These are phyloP conservation scores for Perkinsela sp. DNA, from an alignment of 208 protist species.

Conservation along the genomic window DNA sequence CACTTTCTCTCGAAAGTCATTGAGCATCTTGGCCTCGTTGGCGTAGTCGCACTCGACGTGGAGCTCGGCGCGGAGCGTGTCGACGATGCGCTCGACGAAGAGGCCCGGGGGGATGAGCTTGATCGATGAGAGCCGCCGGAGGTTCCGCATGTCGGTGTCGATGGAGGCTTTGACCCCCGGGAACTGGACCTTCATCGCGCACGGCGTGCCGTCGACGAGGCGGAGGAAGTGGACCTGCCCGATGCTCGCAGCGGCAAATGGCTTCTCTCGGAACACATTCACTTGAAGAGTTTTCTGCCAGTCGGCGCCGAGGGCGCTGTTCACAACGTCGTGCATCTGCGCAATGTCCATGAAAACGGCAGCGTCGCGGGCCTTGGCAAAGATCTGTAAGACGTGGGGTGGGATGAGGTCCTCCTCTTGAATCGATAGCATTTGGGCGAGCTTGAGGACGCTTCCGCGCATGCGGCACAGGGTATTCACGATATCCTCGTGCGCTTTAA, in stretches of 20 bases:
- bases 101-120: conserved; percentile 61
- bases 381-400: conserved; percentile 24
- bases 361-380: conserved; percentile 41
- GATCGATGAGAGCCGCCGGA: conserved; percentile 43
- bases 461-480: conserved; percentile 75
- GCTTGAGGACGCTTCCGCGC: conserved; percentile 68
- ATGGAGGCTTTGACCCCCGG: conserved; percentile 24
- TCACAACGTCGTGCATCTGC: conserved; percentile 24
- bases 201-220: conserved; percentile 15
- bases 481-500: conserved; percentile 29
- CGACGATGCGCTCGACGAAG: conserved; percentile 49
- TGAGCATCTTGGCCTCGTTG: conserved; percentile 11
- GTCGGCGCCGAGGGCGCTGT: conserved; percentile 9
- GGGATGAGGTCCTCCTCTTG: conserved; percentile 49
- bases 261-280: conserved; percentile 37
- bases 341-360: conserved; percentile 42
- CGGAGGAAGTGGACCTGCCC: conserved; percentile 66
- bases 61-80: conserved; percentile 22
- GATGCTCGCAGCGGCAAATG: conserved; percentile 78
- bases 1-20: conserved; percentile 13
- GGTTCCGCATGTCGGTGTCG: conserved; percentile 65
- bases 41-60: conserved; percentile 43
- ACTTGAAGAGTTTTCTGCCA: conserved; percentile 21
- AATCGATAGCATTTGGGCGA: conserved; percentile 82
- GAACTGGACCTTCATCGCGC: conserved; percentile 38